phyloP scores from a whole-genome alignment of 2,329 filamentous ascomycete genomes.

The Ascochyta clinopodiicola region DNA sequence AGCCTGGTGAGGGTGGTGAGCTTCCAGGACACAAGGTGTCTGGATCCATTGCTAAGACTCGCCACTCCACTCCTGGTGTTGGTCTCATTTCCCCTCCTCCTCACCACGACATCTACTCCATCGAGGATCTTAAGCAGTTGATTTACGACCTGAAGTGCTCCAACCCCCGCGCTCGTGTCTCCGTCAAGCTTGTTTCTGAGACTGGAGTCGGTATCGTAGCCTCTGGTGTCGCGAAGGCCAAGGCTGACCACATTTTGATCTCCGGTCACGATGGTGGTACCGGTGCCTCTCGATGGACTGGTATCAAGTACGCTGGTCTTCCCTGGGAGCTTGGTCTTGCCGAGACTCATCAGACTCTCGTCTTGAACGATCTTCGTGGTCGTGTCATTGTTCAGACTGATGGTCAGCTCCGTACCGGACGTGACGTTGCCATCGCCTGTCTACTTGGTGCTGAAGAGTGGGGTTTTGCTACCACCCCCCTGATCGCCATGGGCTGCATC shows the following conservation, averaged over 20 bases:
- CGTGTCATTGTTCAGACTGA: constrained; percentile 97
- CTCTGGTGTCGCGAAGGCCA: constrained; percentile 95
- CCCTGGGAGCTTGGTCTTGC: constrained; percentile 97
- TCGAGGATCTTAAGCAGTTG: constrained; percentile 95
- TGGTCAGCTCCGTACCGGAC: constrained; percentile 88
- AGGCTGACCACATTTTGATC: constrained; percentile 95
- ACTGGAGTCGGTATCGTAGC: constrained; percentile 97
- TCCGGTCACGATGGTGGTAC: constrained; percentile 97
- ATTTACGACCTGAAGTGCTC: constrained; percentile 98
- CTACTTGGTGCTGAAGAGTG: constrained; percentile 97
- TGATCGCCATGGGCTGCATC: constrained; percentile 97
- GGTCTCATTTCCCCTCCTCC: constrained; percentile 95
- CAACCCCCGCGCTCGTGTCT: constrained; percentile 88
- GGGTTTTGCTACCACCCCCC: constrained; percentile 91
- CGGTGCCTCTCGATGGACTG: constrained; percentile 95
- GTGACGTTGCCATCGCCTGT: constrained; percentile 93
- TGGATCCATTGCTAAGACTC: constrained; percentile 88
- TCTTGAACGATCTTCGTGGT: constrained; percentile 93
- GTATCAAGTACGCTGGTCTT: constrained; percentile 97
- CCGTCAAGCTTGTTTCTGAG: constrained; percentile 97
- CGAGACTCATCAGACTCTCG: constrained; percentile 94
- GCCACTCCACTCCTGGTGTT: constrained; percentile 95
- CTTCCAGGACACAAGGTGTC: constrained; percentile 97
- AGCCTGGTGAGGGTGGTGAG: constrained; percentile 97
- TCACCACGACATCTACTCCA: constrained; percentile 98